Evolutionary conservation across 1,139 yeast species (phyloP), one percentile per base, ranked within the genome.

Genomic region (Saccharomyces uvarum): DNA sequence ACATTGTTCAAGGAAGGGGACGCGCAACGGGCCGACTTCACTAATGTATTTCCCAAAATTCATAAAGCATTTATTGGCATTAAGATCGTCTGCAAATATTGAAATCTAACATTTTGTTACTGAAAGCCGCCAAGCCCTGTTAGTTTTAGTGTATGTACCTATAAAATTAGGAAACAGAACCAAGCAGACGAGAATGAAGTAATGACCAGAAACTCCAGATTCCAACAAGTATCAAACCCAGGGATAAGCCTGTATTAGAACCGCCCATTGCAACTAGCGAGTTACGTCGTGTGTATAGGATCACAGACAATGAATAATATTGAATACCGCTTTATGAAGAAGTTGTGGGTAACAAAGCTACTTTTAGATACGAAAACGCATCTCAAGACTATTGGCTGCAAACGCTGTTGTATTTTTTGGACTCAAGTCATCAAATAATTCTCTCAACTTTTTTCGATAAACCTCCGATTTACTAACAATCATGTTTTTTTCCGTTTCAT

Each of bases 401-500:
- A 42, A 42, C 1, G n/a, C 13, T 42, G 4, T 11, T 3, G 13
- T 14, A n/a, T n/a, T 14, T 14, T 9, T 48, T 14, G 5, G 14
- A 11, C 11, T 6, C 14, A 13, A 19, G 44, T 38, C 44, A 38
- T 3, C 42, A 28, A 4, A 14, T 26, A 26, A 4, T 38, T 13
- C 19, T 85, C 97, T 97, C 77, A 97, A 97, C 88, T 11, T 38
- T 13, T 38, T 38, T 13, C 11, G 9, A 13, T 38, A 38, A 19
- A 16, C 5, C 19, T 19, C 24, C 11, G n/a, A 14, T 19, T 28
- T 47, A 19, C 33, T 47, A 19, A 19, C 33, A 47, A 47, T 16
- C 21, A 2, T 26, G n/a, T 6, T 28, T 48, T 32, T 31, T 32
- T 14, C 26, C 28, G 33, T 19, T 13, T 16, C n/a, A 38, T 38